Conservation (phyloP, 345 rosid species). For the Stellera chamaejasme region DNA sequence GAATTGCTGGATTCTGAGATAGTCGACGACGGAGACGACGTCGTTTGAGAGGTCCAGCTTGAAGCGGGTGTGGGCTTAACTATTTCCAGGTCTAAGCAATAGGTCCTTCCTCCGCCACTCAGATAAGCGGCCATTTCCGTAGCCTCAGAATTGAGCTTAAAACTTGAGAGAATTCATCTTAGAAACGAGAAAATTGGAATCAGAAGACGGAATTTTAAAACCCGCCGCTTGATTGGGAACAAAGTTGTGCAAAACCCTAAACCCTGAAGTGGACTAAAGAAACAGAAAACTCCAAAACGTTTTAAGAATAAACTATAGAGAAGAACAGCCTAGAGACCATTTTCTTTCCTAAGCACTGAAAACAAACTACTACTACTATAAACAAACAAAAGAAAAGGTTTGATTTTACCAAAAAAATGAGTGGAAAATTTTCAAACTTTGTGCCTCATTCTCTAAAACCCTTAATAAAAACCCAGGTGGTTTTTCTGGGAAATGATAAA, state of each 20-base stretch:
- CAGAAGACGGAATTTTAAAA: background rate
- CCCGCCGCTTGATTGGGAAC: background rate
- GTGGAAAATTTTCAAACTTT: background rate
- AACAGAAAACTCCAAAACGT: conserved; percentile 28
- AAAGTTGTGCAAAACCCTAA: conserved; percentile 32
- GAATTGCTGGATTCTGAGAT: conserved; percentile 73
- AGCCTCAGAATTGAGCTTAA: background rate
- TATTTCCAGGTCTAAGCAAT: conserved; percentile 64
- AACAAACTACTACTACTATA: conserved; percentile 1
- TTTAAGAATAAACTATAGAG: conserved; percentile 4
- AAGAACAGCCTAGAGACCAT: conserved; percentile 11
- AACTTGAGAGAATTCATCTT: background rate
- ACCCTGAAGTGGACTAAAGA: conserved; percentile 24
- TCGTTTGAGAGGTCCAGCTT: conserved; percentile 35
- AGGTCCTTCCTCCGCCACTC: conserved; percentile 64
- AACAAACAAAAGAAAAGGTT: background rate
- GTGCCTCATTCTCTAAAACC: conserved; percentile 11
- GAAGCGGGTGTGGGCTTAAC: conserved; percentile 46
- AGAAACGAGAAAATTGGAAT: background rate
- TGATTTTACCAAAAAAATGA: background rate
- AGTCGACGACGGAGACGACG: conserved; percentile 83
- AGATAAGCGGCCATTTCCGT: conserved; percentile 65
- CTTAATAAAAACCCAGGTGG: conserved; percentile 14
- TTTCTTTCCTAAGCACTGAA: background rate
- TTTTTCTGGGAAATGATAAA: background rate